These are phyloP conservation scores for Boletus coccyginus DNA, from an alignment of 768 basidiomycete genomes.

Conservation along the genomic window DNA sequence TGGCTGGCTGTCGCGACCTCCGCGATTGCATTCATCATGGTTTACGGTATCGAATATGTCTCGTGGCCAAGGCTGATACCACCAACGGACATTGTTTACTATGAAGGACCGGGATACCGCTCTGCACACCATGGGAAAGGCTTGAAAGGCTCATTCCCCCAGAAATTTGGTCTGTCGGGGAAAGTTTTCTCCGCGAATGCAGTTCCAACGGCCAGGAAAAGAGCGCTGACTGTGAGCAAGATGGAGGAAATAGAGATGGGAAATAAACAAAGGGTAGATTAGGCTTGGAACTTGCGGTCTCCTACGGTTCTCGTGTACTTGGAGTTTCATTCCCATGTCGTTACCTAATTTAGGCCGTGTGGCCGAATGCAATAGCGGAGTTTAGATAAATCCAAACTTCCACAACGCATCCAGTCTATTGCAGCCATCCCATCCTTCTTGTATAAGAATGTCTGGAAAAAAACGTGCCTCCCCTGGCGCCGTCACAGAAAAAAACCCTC, in stretches of 20 bases:
- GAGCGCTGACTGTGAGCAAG: constrained; percentile 33
- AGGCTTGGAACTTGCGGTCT: constrained; percentile 7
- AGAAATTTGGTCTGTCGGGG: constrained; percentile 34
- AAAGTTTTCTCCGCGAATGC: constrained; percentile 38
- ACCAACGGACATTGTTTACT: constrained; percentile 75
- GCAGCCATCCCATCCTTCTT: constrained; percentile 2
- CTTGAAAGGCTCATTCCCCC: constrained; percentile 39
- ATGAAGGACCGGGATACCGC: constrained; percentile 85
- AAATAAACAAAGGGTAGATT: constrained; percentile 76
- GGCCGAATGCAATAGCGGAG: constrained; percentile 26
- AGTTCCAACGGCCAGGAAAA: constrained; percentile 36
- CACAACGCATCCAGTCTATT: constrained; percentile 1
- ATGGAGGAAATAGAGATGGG: constrained; percentile 82
- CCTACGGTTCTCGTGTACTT: not conserved
- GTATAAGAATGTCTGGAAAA: constrained; percentile 39
- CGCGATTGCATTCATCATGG: constrained; percentile 68
- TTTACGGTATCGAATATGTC: constrained; percentile 93
- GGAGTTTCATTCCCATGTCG: not conserved
- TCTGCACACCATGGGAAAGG: constrained; percentile 78
- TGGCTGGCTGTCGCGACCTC: constrained; percentile 67
- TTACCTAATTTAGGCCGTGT: constrained; percentile 11
- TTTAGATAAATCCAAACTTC: constrained; percentile 27
- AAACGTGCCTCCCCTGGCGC: constrained; percentile 83
- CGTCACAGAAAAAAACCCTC: constrained; percentile 68
- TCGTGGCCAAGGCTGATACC: constrained; percentile 90